These are phyloP conservation scores for Eurotiales sp. DNA, from an alignment of 2,329 filamentous ascomycete species.

Conservation along the genomic window DNA sequence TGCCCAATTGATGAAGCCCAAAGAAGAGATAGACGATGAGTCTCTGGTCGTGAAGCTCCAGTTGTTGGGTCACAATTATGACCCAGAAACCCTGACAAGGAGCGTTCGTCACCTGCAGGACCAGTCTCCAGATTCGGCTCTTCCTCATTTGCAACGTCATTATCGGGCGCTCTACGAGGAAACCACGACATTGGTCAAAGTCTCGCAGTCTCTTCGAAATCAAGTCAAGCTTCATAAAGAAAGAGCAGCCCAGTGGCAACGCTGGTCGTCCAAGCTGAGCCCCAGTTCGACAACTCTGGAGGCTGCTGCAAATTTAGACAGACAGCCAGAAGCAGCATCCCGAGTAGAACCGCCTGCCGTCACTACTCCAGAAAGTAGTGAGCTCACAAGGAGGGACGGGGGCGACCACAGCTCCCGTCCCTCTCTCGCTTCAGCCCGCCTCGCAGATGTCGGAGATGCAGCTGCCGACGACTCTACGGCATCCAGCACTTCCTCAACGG, in stretches of 20 bases:
- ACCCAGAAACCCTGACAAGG: too few species aligned
- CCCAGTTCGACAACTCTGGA: neutral
- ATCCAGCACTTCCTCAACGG: conserved; percentile 8
- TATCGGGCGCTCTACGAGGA: conserved; percentile 33
- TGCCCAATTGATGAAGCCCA: neutral
- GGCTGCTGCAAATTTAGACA: too few species aligned
- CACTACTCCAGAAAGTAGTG: too few species aligned
- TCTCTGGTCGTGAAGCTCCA: conserved; percentile 13
- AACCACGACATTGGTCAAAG: conserved; percentile 24
- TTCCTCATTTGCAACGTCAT: too few species aligned
- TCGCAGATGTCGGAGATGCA: neutral
- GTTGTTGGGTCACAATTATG: conserved; percentile 25
- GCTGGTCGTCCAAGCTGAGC: conserved; percentile 12
- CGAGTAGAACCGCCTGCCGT: too few species aligned
- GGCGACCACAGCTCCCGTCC: too few species aligned
- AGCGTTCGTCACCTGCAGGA: too few species aligned
- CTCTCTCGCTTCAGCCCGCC: neutral
- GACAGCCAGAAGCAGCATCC: too few species aligned
- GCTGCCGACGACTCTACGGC: conserved; percentile 4
- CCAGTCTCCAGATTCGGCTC: too few species aligned
- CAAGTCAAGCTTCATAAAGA: conserved; percentile 32
- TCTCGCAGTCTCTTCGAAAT: conserved; percentile 26
- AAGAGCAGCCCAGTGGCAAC: conserved; percentile 29
- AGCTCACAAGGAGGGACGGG: too few species aligned
- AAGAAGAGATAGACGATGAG: neutral